A percentile compares a stretch with the other conserved stretches of the same genome.
phyloP scores from a whole-genome alignment of 2,329 filamentous ascomycete species.

The Hymenoscyphus albidus region DNA sequence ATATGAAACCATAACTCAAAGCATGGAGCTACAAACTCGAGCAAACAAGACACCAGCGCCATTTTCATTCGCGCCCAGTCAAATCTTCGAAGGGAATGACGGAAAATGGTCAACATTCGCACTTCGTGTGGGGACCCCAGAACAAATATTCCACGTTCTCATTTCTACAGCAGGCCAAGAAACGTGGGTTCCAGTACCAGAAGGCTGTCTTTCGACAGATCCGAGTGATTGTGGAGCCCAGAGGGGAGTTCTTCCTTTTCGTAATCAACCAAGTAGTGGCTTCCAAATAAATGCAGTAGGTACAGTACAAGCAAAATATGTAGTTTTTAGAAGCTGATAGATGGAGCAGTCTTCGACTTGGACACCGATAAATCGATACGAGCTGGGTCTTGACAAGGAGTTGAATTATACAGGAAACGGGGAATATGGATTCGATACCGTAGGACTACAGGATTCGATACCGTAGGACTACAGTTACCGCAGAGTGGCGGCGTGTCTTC shows the following conservation, averaged over 20 bases:
- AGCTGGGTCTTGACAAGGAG: constrained; percentile 38
- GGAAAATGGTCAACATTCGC: constrained; percentile 41
- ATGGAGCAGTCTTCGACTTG: constrained; percentile 35
- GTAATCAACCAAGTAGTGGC: constrained; percentile 12
- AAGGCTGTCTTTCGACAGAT: constrained; percentile 16
- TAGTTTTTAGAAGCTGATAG: background rate
- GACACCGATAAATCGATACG: constrained; percentile 35
- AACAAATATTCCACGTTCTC: constrained; percentile 37
- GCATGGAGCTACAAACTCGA: background rate
- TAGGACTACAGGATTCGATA: constrained; percentile 20
- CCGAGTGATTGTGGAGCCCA: constrained; percentile 15
- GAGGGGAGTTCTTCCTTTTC: constrained; percentile 14
- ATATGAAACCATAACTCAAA: background rate
- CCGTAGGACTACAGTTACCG: constrained; percentile 16
- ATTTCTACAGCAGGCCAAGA: constrained; percentile 39
- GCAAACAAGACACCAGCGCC: background rate
- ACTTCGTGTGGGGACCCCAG: constrained; percentile 38
- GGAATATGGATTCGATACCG: constrained; percentile 21
- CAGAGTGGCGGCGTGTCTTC: constrained; percentile 25
- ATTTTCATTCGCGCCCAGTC: constrained; percentile 14
- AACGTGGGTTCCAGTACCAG: constrained; percentile 31
- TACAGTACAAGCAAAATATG: background rate
- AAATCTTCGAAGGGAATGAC: constrained; percentile 29
- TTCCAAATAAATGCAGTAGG: constrained; percentile 15
- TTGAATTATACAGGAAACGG: constrained; percentile 35